Conservation (phyloP, 441 rosid genomes). For the Pelargonium myrrhifolium region DNA sequence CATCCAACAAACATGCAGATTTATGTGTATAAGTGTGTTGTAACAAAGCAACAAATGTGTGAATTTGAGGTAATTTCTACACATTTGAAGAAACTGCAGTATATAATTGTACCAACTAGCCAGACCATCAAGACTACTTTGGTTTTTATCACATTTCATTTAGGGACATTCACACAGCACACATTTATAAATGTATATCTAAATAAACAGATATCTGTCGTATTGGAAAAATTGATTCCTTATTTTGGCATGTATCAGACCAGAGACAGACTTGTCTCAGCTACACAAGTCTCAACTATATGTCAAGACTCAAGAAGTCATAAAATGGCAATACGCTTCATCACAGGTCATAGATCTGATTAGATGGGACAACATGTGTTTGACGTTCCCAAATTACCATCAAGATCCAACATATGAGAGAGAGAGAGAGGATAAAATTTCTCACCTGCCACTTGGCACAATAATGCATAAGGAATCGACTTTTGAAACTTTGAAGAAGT, state of each 20-base stretch:
- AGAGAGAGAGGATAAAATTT: slow-evolving; percentile 16
- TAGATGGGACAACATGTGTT: neutral
- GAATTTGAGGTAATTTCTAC: slow-evolving; percentile 4
- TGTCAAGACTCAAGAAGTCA: slow-evolving; percentile 1
- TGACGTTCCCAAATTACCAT: neutral
- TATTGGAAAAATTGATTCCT: neutral
- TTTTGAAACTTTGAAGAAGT: slow-evolving; percentile 77
- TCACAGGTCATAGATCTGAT: neutral
- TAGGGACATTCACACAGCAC: neutral
- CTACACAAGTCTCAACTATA: neutral
- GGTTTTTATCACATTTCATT: neutral
- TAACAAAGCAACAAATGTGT: neutral
- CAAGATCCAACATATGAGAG: neutral
- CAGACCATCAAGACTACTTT: neutral
- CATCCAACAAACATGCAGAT: neutral
- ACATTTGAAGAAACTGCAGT: neutral
- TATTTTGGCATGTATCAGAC: neutral
- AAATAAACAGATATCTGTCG: neutral
- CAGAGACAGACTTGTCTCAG: slow-evolving; percentile 2
- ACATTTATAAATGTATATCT: neutral
- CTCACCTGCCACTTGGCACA: slow-evolving; percentile 87
- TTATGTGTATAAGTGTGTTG: neutral
- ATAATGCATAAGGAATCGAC: slow-evolving; percentile 69
- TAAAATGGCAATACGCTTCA: neutral
- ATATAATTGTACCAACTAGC: neutral